phyloP scores from a whole-genome alignment of 2,329 filamentous ascomycete species.

The Lachnellula willkommii region DNA sequence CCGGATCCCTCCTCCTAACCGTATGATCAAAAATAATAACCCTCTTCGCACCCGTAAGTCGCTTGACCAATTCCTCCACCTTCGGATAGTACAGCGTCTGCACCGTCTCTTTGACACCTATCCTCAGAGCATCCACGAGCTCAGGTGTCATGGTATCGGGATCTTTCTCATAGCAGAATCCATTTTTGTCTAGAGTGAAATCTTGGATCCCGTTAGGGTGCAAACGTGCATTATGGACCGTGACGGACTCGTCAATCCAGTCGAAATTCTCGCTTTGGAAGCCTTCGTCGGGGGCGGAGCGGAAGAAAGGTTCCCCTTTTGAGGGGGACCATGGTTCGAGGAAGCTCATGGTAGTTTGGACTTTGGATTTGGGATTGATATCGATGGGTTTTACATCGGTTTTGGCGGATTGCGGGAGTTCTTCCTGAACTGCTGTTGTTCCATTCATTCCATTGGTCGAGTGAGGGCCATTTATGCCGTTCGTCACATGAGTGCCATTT shows the following conservation, averaged over 20 bases:
- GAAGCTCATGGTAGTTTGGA: slow-evolving; percentile 3
- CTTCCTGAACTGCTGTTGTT: no score
- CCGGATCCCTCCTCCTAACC: no score
- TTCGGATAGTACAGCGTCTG: no score
- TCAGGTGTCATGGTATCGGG: not conserved
- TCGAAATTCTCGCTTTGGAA: slow-evolving; percentile 7
- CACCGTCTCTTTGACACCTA: no score
- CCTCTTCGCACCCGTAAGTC: no score
- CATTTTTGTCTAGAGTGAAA: slow-evolving; percentile 6
- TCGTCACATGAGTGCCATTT: not conserved
- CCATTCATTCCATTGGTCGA: not conserved
- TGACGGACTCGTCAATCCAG: not conserved
- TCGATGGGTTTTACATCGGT: not conserved
- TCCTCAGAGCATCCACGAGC: no score
- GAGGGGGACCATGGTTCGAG: slow-evolving; percentile 4
- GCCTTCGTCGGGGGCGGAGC: slow-evolving; percentile 1
- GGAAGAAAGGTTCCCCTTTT: slow-evolving; percentile 2
- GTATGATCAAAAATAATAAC: no score
- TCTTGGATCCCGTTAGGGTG: not conserved
- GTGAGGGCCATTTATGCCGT: not conserved
- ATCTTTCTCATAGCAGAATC: slow-evolving; percentile 3
- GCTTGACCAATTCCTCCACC: no score
- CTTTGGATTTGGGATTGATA: not conserved
- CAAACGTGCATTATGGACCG: not conserved
- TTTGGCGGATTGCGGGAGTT: not conserved